A percentile compares a stretch with the other conserved stretches of the same genome.
phyloP scores from a whole-genome alignment of 2,329 filamentous ascomycete genomes.

The Parafenestella ontariensis region DNA sequence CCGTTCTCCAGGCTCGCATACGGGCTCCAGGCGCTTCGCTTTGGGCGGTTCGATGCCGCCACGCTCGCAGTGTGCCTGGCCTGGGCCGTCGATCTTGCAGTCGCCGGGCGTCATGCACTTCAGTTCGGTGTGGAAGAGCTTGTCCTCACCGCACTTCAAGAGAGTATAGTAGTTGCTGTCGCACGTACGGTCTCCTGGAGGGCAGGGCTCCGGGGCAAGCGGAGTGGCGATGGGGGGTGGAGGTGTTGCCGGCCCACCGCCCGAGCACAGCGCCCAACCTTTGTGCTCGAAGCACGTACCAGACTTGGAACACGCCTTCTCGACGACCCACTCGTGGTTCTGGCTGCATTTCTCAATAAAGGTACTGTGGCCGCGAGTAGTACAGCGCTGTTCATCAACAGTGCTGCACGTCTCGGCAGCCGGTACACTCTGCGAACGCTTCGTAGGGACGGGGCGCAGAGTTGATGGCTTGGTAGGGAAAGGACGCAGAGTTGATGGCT shows the following conservation, averaged over 20 bases:
- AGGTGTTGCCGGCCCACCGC: background rate
- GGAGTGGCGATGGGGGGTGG: background rate
- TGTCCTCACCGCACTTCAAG: background rate
- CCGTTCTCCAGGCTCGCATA: background rate
- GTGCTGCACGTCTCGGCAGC: background rate
- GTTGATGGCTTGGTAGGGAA: background rate
- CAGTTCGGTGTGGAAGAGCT: background rate
- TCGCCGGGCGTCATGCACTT: slow-evolving; percentile 6
- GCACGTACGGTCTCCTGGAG: slow-evolving; percentile 4
- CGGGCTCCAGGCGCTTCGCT: background rate
- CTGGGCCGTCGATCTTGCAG: slow-evolving; percentile 3
- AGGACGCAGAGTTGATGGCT: background rate
- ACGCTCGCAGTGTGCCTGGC: slow-evolving; percentile 1
- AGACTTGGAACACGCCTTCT: background rate
- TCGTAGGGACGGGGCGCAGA: too few species aligned
- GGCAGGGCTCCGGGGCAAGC: background rate
- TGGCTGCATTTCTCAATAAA: background rate
- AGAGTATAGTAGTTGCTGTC: slow-evolving; percentile 1
- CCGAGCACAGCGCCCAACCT: background rate
- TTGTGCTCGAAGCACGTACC: background rate
- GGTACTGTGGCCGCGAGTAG: background rate
- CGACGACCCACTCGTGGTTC: background rate
- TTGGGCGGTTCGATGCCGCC: slow-evolving; percentile 1
- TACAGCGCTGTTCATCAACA: background rate
- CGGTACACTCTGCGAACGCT: background rate